Evolutionary conservation across 306 rosid genomes (phyloP).

Genomic region (Comarum palustre): DNA sequence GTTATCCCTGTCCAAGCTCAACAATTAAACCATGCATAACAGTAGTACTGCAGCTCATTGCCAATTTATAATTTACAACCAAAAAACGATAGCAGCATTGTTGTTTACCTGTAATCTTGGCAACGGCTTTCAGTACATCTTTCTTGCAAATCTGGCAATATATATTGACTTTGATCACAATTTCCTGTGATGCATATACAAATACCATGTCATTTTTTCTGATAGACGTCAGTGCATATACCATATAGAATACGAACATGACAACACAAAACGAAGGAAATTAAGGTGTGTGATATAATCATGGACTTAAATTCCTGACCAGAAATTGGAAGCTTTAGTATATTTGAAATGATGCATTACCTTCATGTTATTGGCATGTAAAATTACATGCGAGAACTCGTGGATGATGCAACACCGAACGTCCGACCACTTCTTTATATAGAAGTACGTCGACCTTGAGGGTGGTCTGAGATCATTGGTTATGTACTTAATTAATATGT

Average conservation of each 20-base stretch:
- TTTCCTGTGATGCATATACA: neutral
- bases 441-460: neutral
- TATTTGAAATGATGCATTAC: too few relatives aligned
- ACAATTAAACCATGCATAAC: too few relatives aligned
- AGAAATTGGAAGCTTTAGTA: neutral
- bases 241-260: too few relatives aligned
- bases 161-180: slow-evolving; percentile 2
- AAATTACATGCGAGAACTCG: neutral
- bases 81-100: too few relatives aligned
- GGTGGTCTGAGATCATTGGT: neutral
- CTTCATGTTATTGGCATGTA: neutral
- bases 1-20: too few relatives aligned
- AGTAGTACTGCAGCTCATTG: too few relatives aligned
- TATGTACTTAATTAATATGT: too few relatives aligned
- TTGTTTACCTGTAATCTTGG: too few relatives aligned
- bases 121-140: slow-evolving; percentile 10
- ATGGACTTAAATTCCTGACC: neutral
- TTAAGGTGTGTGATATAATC: too few relatives aligned
- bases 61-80: too few relatives aligned
- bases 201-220: too few relatives aligned
- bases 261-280: neutral
- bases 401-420: neutral
- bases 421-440: neutral
- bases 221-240: too few relatives aligned
- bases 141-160: slow-evolving; percentile 7